These are phyloP conservation scores for Diplotaxis tenuifolia DNA, from an alignment of 345 rosid species.

Conservation along the genomic window DNA sequence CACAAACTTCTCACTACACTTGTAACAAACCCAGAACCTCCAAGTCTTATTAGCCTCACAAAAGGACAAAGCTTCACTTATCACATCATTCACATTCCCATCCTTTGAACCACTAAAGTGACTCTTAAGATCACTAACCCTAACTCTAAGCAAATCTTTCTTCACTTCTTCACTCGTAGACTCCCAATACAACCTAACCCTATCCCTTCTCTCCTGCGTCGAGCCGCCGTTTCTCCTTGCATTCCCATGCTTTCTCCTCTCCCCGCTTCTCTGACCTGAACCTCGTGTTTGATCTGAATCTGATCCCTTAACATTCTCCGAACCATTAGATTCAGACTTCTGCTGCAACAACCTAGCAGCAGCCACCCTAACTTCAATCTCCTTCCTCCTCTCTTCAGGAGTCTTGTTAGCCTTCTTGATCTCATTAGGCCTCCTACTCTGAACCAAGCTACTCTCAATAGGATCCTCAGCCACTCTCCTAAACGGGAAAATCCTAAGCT, in stretches of 20 bases:
- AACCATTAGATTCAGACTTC: constrained; percentile 52
- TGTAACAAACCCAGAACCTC: constrained; percentile 80
- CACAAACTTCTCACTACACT: constrained; percentile 57
- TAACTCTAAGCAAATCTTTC: constrained; percentile 60
- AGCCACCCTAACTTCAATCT: constrained; percentile 94
- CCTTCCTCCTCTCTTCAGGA: constrained; percentile 85
- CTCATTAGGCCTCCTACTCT: constrained; percentile 83
- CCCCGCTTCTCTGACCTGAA: constrained; percentile 59
- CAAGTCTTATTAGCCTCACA: constrained; percentile 59
- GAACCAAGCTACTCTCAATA: constrained; percentile 72
- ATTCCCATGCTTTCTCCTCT: constrained; percentile 67
- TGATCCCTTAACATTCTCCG: constrained; percentile 41
- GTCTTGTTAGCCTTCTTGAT: constrained; percentile 92
- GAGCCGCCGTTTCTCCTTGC: constrained; percentile 57
- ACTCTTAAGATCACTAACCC: constrained; percentile 55
- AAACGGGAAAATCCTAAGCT: constrained; percentile 65
- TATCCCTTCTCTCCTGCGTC: constrained; percentile 59
- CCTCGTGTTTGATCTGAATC: constrained; percentile 46
- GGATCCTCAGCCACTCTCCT: constrained; percentile 83
- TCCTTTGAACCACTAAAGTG: constrained; percentile 62
- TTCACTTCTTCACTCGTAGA: constrained; percentile 57
- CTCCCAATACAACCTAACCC: constrained; percentile 69
- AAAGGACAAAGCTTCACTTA: constrained; percentile 61
- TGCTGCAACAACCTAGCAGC: constrained; percentile 88
- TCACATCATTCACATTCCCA: constrained; percentile 51